Evolutionary conservation across 2,329 filamentous ascomycete species (phyloP).

Genomic region (Talaromyces sp.): DNA sequence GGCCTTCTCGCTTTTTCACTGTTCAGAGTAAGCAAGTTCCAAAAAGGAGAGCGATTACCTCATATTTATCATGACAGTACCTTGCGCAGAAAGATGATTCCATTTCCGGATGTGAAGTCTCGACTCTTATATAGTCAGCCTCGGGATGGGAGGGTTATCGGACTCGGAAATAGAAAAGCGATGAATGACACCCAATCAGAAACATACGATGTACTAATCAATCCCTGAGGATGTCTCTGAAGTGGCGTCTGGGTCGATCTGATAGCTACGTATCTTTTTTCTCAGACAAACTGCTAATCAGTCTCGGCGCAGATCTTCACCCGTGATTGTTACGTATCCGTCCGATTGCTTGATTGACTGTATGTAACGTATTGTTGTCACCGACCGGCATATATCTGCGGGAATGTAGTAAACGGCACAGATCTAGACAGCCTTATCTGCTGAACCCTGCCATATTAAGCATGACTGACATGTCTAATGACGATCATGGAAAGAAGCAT

Average conservation of each 20-base stretch:
- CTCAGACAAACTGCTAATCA: neutral
- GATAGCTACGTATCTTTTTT: neutral
- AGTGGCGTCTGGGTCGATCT: neutral
- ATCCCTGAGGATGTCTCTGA: neutral
- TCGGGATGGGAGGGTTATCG: neutral
- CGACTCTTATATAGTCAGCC: neutral
- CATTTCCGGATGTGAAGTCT: neutral
- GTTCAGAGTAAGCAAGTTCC: neutral
- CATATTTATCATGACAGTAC: neutral
- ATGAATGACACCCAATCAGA: neutral
- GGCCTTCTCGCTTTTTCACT: neutral
- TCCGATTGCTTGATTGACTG: conserved; percentile 1
- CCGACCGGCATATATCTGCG: neutral
- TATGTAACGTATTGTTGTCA: neutral
- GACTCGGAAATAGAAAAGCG: neutral
- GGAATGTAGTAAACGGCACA: neutral
- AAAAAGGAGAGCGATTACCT: neutral
- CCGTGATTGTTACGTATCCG: neutral
- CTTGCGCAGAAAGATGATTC: neutral
- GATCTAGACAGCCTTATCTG: neutral
- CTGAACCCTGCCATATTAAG: neutral
- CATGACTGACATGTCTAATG: neutral
- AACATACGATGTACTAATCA: neutral
- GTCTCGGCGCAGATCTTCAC: neutral
- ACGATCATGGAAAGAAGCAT: neutral